Conservation (phyloP, 352 stramenopile species). For the Phytopythium litorale region DNA sequence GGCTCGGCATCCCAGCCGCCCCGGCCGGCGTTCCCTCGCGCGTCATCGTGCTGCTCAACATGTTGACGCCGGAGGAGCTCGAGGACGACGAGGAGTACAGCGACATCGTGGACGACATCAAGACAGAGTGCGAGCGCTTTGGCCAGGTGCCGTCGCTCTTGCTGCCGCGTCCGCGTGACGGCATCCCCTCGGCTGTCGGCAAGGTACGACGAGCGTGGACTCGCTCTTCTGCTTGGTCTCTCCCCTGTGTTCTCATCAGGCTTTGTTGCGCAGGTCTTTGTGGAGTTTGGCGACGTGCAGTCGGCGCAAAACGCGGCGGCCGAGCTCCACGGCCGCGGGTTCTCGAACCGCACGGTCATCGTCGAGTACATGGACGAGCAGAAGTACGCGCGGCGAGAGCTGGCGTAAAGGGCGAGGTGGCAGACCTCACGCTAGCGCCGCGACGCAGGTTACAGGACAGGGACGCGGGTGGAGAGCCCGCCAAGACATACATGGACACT, state of each 20-base stretch:
- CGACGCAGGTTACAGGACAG: not conserved
- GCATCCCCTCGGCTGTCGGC: slow-evolving; percentile 46
- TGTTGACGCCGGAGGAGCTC: slow-evolving; percentile 96
- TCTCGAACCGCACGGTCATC: slow-evolving; percentile 91
- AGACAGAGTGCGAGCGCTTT: slow-evolving; percentile 93
- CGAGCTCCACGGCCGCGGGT: slow-evolving; percentile 91
- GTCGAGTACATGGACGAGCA: slow-evolving; percentile 87
- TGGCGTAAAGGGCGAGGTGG: slow-evolving; percentile 31
- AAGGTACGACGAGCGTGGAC: slow-evolving; percentile 32
- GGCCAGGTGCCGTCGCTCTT: slow-evolving; percentile 71
- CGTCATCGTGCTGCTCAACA: slow-evolving; percentile 96
- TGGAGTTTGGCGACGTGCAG: slow-evolving; percentile 89
- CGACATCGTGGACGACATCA: slow-evolving; percentile 96
- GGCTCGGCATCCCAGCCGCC: slow-evolving; percentile 39
- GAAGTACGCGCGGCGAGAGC: slow-evolving; percentile 81
- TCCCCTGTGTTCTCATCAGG: not conserved
- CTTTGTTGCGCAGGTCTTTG: slow-evolving; percentile 78
- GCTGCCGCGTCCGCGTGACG: slow-evolving; percentile 71
- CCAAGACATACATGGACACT: slow-evolving; percentile 1
- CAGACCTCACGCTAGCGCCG: not conserved
- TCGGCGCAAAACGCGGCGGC: slow-evolving; percentile 77
- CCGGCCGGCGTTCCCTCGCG: slow-evolving; percentile 63
- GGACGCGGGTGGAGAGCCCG: not conserved
- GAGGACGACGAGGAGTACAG: slow-evolving; percentile 93
- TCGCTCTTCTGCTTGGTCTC: not conserved